These are phyloP conservation scores for Iberis pinnata DNA, from an alignment of 345 rosid species.

Conservation along the genomic window DNA sequence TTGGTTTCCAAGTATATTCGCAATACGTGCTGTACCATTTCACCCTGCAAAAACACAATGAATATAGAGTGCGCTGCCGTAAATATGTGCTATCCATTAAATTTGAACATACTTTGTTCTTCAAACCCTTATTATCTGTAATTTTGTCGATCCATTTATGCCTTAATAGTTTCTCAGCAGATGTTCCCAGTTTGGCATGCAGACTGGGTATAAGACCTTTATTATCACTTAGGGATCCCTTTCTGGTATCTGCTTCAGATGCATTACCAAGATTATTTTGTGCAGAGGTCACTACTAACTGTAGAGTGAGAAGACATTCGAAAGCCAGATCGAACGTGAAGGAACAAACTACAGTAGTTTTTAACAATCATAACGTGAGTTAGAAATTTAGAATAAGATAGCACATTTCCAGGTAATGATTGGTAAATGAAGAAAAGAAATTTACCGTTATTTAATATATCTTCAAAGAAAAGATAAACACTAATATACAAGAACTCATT, in stretches of 20 bases:
- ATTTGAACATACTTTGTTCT: slow-evolving; percentile 52
- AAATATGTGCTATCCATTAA: slow-evolving; percentile 5
- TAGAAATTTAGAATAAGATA: slow-evolving; percentile 9
- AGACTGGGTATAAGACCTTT: slow-evolving; percentile 36
- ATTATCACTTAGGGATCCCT: slow-evolving; percentile 17
- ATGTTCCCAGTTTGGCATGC: slow-evolving; percentile 44
- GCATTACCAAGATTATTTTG: slow-evolving; percentile 34
- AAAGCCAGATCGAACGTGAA: slow-evolving; percentile 60
- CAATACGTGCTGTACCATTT: slow-evolving; percentile 56
- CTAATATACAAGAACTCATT: slow-evolving; percentile 55
- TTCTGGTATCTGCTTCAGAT: slow-evolving; percentile 35
- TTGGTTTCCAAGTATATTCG: slow-evolving; percentile 56
- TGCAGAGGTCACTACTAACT: slow-evolving; percentile 43
- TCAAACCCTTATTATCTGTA: slow-evolving; percentile 60
- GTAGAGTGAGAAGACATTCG: slow-evolving; percentile 58
- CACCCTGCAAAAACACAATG: slow-evolving; percentile 49
- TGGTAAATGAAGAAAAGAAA: background rate
- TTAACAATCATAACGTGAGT: slow-evolving; percentile 4
- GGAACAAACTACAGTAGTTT: slow-evolving; percentile 60
- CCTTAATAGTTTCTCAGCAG: slow-evolving; percentile 58
- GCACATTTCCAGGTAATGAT: slow-evolving; percentile 4
- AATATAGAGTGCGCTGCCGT: background rate
- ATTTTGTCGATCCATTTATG: slow-evolving; percentile 48
- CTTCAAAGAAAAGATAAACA: slow-evolving; percentile 54
- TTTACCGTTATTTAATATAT: slow-evolving; percentile 50